These are phyloP conservation scores for Acacia melanoxylon DNA, from an alignment of 306 rosid species.

Conservation along the genomic window DNA sequence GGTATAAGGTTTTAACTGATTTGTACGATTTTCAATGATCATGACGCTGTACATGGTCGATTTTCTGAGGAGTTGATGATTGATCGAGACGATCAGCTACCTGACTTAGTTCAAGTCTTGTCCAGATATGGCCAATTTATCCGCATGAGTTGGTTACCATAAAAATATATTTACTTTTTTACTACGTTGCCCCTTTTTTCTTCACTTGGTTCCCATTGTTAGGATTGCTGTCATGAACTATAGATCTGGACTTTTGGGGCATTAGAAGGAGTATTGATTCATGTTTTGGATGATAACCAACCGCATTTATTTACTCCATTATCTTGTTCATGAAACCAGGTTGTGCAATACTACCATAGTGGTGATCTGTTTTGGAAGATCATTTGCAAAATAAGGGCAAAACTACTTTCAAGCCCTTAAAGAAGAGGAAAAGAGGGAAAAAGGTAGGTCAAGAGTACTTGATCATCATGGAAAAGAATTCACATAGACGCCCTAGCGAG, in stretches of 20 bases:
- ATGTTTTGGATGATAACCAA: conserved; percentile 4
- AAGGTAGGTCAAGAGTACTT: conserved; percentile 23
- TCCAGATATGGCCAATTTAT: too few species aligned
- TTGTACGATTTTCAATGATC: too few species aligned
- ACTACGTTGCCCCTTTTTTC: too few species aligned
- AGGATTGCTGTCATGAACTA: conserved; percentile 14
- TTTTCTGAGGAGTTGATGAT: too few species aligned
- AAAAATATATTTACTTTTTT: too few species aligned
- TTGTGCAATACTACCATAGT: conserved; percentile 28
- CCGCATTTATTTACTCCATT: conserved; percentile 27
- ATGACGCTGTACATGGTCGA: too few species aligned
- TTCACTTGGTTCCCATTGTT: too few species aligned
- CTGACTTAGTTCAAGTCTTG: too few species aligned
- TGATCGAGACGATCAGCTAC: too few species aligned
- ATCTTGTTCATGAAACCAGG: conserved; percentile 38
- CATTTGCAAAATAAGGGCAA: conserved; percentile 16
- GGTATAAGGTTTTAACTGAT: too few species aligned
- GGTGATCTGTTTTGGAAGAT: conserved; percentile 32
- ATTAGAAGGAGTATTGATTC: conserved; percentile 6
- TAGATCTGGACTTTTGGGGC: not conserved
- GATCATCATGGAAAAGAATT: conserved; percentile 68
- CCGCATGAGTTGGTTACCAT: too few species aligned
- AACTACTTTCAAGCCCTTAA: not conserved
- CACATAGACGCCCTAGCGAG: conserved; percentile 68
- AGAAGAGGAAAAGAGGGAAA: not conserved